phyloP scores from a whole-genome alignment of 257 asterid genomes.

The Lycium ferocissimum region DNA sequence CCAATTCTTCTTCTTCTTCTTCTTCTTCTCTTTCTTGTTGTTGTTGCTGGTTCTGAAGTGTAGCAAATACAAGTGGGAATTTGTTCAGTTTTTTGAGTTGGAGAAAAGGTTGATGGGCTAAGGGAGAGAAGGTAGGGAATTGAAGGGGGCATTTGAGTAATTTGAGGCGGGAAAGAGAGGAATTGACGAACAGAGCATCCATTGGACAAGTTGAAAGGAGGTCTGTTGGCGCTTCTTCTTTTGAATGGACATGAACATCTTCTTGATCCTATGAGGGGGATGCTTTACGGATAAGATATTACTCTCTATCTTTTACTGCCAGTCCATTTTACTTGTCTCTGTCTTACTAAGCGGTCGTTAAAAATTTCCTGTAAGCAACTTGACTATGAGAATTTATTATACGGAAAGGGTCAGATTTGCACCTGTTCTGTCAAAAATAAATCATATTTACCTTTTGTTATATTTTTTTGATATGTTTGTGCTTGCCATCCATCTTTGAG shows the following conservation, averaged over 20 bases:
- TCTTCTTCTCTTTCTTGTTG: neutral
- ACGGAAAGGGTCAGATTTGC: no score
- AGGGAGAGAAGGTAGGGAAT: slow-evolving; percentile 39
- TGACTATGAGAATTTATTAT: no score
- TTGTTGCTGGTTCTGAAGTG: slow-evolving; percentile 58
- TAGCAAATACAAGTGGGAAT: slow-evolving; percentile 46
- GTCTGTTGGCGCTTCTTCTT: neutral
- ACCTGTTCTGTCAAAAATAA: no score
- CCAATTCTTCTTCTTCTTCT: slow-evolving; percentile 32
- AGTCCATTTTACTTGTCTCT: no score
- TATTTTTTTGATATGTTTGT: no score
- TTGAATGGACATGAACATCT: slow-evolving; percentile 25
- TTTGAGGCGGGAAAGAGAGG: slow-evolving; percentile 68
- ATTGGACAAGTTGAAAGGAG: neutral
- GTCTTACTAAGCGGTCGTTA: no score
- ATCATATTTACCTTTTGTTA: no score
- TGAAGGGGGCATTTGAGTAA: slow-evolving; percentile 47
- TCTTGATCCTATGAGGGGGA: neutral
- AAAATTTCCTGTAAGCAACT: no score
- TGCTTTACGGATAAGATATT: neutral
- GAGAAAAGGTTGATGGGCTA: slow-evolving; percentile 42
- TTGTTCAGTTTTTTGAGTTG: slow-evolving; percentile 25
- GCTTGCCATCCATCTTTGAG: no score
- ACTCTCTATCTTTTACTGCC: no score
- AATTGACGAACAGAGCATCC: slow-evolving; percentile 40